Conservation (phyloP, 257 asterid genomes). For the Salvia hispanica region DNA sequence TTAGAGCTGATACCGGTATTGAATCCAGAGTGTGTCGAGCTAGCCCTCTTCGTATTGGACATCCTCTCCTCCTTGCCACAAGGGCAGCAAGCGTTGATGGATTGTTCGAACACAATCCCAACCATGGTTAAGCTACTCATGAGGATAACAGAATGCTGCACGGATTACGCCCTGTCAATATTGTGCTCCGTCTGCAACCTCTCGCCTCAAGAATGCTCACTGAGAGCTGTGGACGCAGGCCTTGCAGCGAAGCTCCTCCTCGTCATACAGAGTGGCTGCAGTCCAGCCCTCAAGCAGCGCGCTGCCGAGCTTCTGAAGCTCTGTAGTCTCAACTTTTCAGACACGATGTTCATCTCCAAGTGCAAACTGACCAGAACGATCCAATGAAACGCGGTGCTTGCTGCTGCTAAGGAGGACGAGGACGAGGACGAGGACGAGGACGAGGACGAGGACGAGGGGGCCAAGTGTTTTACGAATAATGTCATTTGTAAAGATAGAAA, state of each 20-base stretch:
- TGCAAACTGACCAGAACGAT: constrained; percentile 70
- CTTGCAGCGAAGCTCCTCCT: constrained; percentile 69
- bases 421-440: background rate
- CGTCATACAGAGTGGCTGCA: constrained; percentile 71
- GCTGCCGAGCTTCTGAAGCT: constrained; percentile 75
- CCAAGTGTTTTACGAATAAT: constrained; percentile 19
- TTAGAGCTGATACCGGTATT: constrained; percentile 47
- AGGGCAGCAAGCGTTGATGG: constrained; percentile 61
- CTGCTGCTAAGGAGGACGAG: no score
- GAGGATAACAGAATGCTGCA: constrained; percentile 64
- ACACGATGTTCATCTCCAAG: constrained; percentile 66
- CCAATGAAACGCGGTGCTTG: constrained; percentile 51
- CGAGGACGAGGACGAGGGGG: no score
- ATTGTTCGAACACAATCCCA: constrained; percentile 54
- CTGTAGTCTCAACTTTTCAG: constrained; percentile 62
- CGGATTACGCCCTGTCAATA: constrained; percentile 56
- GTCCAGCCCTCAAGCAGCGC: constrained; percentile 54
- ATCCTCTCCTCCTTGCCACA: constrained; percentile 51
- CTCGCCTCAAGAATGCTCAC: constrained; percentile 60
- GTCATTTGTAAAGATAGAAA: constrained; percentile 40
- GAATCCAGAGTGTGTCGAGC: constrained; percentile 54
- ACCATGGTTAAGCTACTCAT: constrained; percentile 55
- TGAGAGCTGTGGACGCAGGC: constrained; percentile 65
- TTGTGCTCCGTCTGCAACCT: constrained; percentile 57
- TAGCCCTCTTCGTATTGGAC: constrained; percentile 52